Evolutionary conservation across 202 grass and related monocot genomes (phyloP), one percentile per base, ranked within the genome.

Genomic region (Elaeis oleifera): DNA sequence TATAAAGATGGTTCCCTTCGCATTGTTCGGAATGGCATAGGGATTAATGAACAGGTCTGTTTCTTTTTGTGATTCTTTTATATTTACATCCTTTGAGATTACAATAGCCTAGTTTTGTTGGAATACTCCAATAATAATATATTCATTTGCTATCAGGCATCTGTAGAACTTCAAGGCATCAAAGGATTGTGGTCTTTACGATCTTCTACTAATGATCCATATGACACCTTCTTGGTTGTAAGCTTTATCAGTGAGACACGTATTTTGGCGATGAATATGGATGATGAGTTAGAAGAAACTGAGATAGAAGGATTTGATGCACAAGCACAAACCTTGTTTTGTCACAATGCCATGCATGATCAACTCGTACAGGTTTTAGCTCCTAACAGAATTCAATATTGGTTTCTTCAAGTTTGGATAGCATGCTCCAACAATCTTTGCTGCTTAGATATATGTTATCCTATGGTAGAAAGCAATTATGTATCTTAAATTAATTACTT

Each of bases 211-310:
- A 77, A 68, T 68, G 84, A 97, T 66, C 76, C 77, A 5, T 81
- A 82, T 5, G 82, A 97, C 26, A 92, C 79, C 27, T 92, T 84
- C 78, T 73, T 97, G 63, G 94, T 92, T 1, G 94, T 97, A 61
- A 92, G 88, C 69, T 97, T 97, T 76, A 97, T 97, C 72, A 89
- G 79, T 18, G 94, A 97, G 85, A 92, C 94, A 19, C 74, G 88
- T 57, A 83, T 97, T 73, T 84, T 97, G 63, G 88, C 88, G 4
- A 97, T 97, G 94, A 97, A 97, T 77, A 92, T 97, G 79, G 94
- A 97, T 50, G 88, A 97, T 79, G 94, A 92, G 51, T 71, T 97
- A 54, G 94, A 97, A 80, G 94, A 97, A 83, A 92, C 78, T 26
- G 94, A 89, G 77, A 89, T 97, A 65, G 88, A 89, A 81, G 94